Base-by-base conservation (phyloP, 306 rosid species). In the Fragaria nilgerrensis region DNA sequence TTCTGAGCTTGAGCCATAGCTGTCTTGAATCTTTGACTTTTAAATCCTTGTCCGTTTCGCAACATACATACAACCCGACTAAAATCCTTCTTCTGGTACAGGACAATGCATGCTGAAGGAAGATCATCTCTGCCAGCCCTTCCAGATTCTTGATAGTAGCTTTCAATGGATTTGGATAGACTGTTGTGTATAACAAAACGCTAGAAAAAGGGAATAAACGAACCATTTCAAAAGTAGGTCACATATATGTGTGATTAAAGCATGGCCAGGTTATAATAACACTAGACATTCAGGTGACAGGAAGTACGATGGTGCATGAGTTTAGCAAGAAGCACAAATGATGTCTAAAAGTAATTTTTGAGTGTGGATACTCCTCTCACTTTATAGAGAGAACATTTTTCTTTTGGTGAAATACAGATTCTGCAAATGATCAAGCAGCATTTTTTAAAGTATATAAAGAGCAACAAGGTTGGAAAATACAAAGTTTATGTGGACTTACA, bases 121-220 rank as follows among this genome's bases (percentile, higher is more conserved):
- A 79, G 86, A 88, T 86, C 85, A 80, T 92, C 98, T 82, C 98
- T 95, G 72, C 98, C 98, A n/a, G 98, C 97, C 82, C 98, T 87
- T 80, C 98, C 97, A 63, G 97, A 92, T 89, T 95, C 98, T 86
- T 95, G 98, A 82, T 95, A 95, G 84, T 95, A 95, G 85, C 97
- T 95, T 86, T 95, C 97, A 15, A 95, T 84, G 74, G 98, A 92
- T 85, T 95, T 95, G 75, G 98, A 95, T 90, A 95, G 47, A 13
- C 97, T 84, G 78, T 92, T 95, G 87, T 95, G 98, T 83, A 95
- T 75, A 77, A 95, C 96, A 82, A 92, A 95, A 52, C 97, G 98
- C 98, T 95, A 86, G 75, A 84, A 56, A 55, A 70, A 47, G 27
- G 14, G 67, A 65, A 74, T 37, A 7, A 37, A 3, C n/a, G 14